phyloP scores from a whole-genome alignment of 805 yeast genomes.

The Metschnikowia shivogae region DNA sequence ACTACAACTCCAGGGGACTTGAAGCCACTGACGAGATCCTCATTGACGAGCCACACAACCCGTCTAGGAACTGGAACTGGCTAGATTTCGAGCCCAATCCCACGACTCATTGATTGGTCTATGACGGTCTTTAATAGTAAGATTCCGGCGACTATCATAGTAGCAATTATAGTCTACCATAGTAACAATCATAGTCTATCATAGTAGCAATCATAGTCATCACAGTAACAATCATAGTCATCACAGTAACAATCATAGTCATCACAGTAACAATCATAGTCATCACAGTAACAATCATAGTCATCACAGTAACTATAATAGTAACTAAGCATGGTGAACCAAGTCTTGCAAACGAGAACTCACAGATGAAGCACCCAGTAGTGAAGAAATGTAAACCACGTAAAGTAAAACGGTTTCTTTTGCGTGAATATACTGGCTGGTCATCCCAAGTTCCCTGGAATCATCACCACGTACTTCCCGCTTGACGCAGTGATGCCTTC shows the following conservation, averaged over 20 bases:
- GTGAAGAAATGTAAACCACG: not conserved
- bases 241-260: not conserved
- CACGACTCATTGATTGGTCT: not conserved
- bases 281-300: too few species aligned
- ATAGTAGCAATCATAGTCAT: too few species aligned
- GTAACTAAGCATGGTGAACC: too few species aligned
- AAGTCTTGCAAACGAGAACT: too few species aligned
- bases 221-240: too few species aligned
- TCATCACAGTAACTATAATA: too few species aligned
- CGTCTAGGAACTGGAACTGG: constrained; percentile 35
- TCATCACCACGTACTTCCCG: constrained; percentile 13
- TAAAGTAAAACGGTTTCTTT: not conserved
- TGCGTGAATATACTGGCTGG: not conserved
- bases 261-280: too few species aligned
- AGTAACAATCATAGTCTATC: too few species aligned
- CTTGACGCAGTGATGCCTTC: constrained; percentile 8
- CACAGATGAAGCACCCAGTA: not conserved
- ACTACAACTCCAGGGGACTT: constrained; percentile 17
- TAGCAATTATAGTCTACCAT: not conserved
- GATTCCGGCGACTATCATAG: not conserved
- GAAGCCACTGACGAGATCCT: constrained; percentile 34
- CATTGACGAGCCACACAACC: constrained; percentile 18
- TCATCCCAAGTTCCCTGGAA: constrained; percentile 5
- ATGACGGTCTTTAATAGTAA: not conserved
- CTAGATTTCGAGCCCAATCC: constrained; percentile 33